Evolutionary conservation across 768 basidiomycete species (phyloP).

Genomic region (Tylopilus subfusipes): DNA sequence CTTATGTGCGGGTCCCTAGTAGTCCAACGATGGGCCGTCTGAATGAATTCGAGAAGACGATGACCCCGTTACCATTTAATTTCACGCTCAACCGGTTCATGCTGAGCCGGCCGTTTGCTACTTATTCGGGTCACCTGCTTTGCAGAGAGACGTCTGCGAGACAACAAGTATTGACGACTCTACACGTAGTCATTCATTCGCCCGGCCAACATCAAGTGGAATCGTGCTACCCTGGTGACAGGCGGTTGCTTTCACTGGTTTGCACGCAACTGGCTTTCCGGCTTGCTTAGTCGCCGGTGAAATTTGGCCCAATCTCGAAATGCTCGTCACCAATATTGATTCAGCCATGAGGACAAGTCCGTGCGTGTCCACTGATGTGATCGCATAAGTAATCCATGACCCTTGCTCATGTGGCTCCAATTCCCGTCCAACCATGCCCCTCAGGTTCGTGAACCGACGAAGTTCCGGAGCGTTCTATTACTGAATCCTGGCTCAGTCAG

Average conservation of each 20-base stretch:
- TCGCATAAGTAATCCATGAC: background rate
- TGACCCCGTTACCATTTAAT: background rate
- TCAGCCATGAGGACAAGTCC: background rate
- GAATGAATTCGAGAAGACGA: background rate
- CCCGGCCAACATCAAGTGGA: background rate
- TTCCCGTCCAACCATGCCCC: conserved; percentile 6
- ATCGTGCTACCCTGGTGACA: background rate
- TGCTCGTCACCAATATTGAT: background rate
- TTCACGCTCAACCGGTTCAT: background rate
- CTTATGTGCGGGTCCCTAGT: background rate
- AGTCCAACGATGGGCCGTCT: background rate
- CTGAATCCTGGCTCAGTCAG: conserved; percentile 2
- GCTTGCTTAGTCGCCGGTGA: conserved; percentile 1
- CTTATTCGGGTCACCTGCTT: background rate
- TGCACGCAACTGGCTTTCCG: background rate
- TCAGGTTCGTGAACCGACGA: conserved; percentile 5
- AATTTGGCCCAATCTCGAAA: background rate
- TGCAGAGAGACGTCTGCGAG: background rate
- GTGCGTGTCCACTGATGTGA: conserved; percentile 2
- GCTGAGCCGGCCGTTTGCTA: background rate
- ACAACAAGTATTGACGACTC: background rate
- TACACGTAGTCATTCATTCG: background rate
- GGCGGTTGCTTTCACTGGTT: background rate
- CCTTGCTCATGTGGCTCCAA: background rate
- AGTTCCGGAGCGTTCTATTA: background rate